These are phyloP conservation scores for Stevia rebaudiana DNA, from an alignment of 140 eudicot genomes.

Conservation along the genomic window DNA sequence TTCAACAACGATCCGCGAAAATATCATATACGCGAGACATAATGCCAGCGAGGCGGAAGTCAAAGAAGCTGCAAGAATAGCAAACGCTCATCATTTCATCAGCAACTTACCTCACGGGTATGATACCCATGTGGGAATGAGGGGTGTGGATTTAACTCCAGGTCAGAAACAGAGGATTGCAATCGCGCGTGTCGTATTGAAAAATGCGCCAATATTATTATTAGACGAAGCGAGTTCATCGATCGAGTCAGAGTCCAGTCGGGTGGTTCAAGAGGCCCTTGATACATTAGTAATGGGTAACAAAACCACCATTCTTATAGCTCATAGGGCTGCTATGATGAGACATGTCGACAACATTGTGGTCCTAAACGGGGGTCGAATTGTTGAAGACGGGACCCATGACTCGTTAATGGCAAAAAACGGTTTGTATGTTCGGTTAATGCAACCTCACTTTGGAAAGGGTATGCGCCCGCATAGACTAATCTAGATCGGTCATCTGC, in stretches of 20 bases:
- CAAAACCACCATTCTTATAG: conserved; percentile 83
- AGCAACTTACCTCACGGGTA: conserved; percentile 95
- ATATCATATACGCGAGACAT: conserved; percentile 90
- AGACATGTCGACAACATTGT: conserved; percentile 93
- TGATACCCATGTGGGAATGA: conserved; percentile 96
- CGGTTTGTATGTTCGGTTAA: conserved; percentile 81
- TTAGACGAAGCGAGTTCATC: conserved; percentile 96
- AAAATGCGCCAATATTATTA: conserved; percentile 85
- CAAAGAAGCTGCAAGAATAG: conserved; percentile 95
- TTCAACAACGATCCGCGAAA: conserved; percentile 83
- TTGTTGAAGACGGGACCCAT: conserved; percentile 87
- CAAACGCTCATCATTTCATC: conserved; percentile 95
- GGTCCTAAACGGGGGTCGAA: conserved; percentile 85
- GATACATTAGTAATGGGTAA: conserved; percentile 93
- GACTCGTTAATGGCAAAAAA: conserved; percentile 71
- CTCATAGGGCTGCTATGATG: conserved; percentile 98
- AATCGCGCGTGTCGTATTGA: conserved; percentile 85
- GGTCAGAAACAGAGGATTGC: conserved; percentile 98
- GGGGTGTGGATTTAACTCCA: conserved; percentile 91
- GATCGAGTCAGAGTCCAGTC: conserved; percentile 87
- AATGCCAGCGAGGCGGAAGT: conserved; percentile 94
- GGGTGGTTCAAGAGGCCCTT: conserved; percentile 94
- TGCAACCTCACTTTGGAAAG: conserved; percentile 91
- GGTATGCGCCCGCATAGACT: conserved; percentile 86
- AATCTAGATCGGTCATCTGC: conserved; percentile 27